Evolutionary conservation across 495 filamentous ascomycete genomes (phyloP).

Genomic region (Aspergillus funiculosus): DNA sequence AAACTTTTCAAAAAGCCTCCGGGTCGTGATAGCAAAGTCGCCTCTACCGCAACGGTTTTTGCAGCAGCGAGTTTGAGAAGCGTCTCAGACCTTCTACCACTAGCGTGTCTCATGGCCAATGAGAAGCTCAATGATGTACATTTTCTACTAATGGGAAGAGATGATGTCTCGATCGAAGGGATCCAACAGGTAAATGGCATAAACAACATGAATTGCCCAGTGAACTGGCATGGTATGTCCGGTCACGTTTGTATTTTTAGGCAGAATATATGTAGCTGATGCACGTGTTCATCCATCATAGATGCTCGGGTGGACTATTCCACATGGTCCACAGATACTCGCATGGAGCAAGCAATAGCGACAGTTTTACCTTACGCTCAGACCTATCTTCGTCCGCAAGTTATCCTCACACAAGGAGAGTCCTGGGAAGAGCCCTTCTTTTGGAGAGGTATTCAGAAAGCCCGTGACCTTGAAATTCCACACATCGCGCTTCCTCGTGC

Average conservation of each 20-base stretch:
- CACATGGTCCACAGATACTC: constrained; percentile 40
- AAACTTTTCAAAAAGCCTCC: constrained; percentile 31
- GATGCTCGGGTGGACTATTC: constrained; percentile 48
- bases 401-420: constrained; percentile 44
- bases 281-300: constrained; percentile 10
- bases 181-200: constrained; percentile 48
- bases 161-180: constrained; percentile 46
- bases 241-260: not conserved
- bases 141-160: constrained; percentile 50
- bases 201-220: constrained; percentile 38
- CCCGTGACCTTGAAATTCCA: constrained; percentile 36
- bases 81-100: constrained; percentile 46
- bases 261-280: not conserved
- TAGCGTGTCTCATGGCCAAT: constrained; percentile 50
- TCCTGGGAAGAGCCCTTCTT: constrained; percentile 49
- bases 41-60: constrained; percentile 41
- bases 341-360: constrained; percentile 46
- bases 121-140: constrained; percentile 45
- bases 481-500: constrained; percentile 64
- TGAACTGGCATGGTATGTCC: constrained; percentile 49
- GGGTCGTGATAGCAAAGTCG: constrained; percentile 18
- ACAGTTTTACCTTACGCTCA: constrained; percentile 42
- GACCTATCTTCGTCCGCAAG: constrained; percentile 44
- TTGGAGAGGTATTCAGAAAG: constrained; percentile 43
- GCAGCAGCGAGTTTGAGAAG: constrained; percentile 46